phyloP scores from a whole-genome alignment of 202 grass and related monocot genomes.

The Carex sylvatica region DNA sequence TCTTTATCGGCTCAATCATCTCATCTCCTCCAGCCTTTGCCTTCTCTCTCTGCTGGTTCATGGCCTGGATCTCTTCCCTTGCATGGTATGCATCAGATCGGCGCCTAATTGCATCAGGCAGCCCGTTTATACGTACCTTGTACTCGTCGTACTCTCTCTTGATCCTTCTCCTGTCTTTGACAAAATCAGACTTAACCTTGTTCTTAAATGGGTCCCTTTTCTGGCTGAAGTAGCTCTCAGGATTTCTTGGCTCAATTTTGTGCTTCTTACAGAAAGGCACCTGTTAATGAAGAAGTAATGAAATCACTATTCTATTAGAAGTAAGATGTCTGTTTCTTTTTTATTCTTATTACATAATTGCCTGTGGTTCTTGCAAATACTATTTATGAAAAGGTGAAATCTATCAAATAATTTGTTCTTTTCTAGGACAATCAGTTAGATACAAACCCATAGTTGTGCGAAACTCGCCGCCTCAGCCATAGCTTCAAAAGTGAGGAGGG shows the following conservation, averaged over 20 bases:
- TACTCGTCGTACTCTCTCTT: slow-evolving; percentile 98
- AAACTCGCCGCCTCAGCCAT: slow-evolving; percentile 99
- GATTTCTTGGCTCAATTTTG: slow-evolving; percentile 91
- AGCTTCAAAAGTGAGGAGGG: slow-evolving; percentile 91
- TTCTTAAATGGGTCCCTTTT: slow-evolving; percentile 93
- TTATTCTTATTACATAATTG: not conserved
- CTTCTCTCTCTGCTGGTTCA: slow-evolving; percentile 80
- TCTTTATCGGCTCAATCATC: slow-evolving; percentile 77
- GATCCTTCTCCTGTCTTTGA: slow-evolving; percentile 83
- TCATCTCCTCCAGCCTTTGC: slow-evolving; percentile 70
- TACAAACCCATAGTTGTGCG: slow-evolving; percentile 68
- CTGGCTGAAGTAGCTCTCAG: slow-evolving; percentile 87
- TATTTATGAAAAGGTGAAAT: not conserved
- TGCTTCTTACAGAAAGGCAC: slow-evolving; percentile 97
- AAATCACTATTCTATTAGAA: slow-evolving; percentile 7
- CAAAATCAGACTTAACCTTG: slow-evolving; percentile 85
- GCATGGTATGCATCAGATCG: slow-evolving; percentile 92
- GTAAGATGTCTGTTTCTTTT: not conserved
- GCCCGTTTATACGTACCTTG: slow-evolving; percentile 83
- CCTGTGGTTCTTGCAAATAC: not conserved
- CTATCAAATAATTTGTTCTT: not conserved
- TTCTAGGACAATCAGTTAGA: not conserved
- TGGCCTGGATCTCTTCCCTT: slow-evolving; percentile 94
- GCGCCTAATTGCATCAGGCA: slow-evolving; percentile 85
- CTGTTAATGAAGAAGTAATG: slow-evolving; percentile 14